Evolutionary conservation across 2,329 filamentous ascomycete species (phyloP).

Genomic region (Elsinoe perseae): DNA sequence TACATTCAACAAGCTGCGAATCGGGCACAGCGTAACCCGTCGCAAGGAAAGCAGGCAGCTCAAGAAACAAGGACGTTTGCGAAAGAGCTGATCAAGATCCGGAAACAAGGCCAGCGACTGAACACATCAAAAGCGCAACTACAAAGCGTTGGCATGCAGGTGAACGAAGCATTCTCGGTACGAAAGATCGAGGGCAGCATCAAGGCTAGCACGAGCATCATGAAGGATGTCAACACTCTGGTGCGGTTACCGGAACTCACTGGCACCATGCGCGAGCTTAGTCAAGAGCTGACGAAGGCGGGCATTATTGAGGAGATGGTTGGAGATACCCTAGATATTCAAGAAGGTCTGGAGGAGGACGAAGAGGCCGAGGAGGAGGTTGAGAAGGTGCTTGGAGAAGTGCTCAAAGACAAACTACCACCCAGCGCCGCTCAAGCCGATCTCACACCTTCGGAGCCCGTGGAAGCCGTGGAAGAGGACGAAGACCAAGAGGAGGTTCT

Average conservation of each 20-base stretch:
- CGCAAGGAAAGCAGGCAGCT: slow-evolving; percentile 68
- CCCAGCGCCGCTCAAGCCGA: slow-evolving; percentile 48
- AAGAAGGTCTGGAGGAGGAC: slow-evolving; percentile 61
- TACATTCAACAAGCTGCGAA: slow-evolving; percentile 76
- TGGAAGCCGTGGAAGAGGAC: slow-evolving; percentile 58
- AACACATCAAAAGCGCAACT: slow-evolving; percentile 87
- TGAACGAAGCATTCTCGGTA: slow-evolving; percentile 91
- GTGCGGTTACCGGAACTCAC: slow-evolving; percentile 79
- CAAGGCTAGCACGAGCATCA: slow-evolving; percentile 76
- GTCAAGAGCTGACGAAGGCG: slow-evolving; percentile 81
- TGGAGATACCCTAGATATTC: slow-evolving; percentile 69
- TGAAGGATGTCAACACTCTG: slow-evolving; percentile 90
- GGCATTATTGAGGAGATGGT: slow-evolving; percentile 98
- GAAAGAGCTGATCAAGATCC: slow-evolving; percentile 73
- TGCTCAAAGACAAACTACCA: slow-evolving; percentile 73
- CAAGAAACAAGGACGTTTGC: slow-evolving; percentile 84
- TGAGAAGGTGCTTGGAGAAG: slow-evolving; percentile 85
- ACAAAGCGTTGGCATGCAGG: slow-evolving; percentile 90
- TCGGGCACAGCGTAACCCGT: slow-evolving; percentile 71
- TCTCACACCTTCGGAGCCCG: slow-evolving; percentile 43
- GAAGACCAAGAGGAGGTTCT: slow-evolving; percentile 84
- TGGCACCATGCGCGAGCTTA: slow-evolving; percentile 81
- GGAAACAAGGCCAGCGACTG: slow-evolving; percentile 66
- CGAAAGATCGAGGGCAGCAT: slow-evolving; percentile 94
- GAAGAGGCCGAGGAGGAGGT: slow-evolving; percentile 77